A percentile compares a stretch with the other conserved stretches of the same genome.
These are phyloP conservation scores for Pseudocercospora macadamiae DNA, from an alignment of 2,329 filamentous ascomycete genomes.

Conservation along the genomic window DNA sequence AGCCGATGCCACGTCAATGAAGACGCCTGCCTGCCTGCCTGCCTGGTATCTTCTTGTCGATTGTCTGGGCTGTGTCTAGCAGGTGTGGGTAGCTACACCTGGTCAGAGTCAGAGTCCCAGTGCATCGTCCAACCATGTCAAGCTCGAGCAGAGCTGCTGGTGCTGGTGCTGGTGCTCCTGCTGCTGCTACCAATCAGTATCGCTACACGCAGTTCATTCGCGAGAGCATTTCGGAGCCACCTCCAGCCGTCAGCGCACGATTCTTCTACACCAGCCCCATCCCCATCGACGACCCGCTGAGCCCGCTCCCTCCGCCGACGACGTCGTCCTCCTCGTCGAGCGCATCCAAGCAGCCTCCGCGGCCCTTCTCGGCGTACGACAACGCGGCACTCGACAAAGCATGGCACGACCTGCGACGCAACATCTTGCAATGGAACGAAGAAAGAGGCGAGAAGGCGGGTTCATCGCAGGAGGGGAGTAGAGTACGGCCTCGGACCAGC, in stretches of 20 bases:
- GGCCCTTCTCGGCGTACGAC: constrained; percentile 44
- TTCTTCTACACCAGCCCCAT: constrained; percentile 44
- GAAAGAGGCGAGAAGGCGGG: constrained; percentile 40
- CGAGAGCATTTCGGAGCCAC: constrained; percentile 42
- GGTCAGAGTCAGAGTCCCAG: neutral
- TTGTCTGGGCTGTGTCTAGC: no score
- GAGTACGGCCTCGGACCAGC: constrained; percentile 23
- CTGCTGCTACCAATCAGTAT: constrained; percentile 20
- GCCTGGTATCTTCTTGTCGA: no score
- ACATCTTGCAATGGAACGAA: constrained; percentile 40
- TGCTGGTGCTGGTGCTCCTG: no score
- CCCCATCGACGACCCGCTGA: constrained; percentile 45
- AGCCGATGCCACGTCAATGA: constrained; percentile 17
- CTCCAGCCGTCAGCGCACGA: constrained; percentile 39
- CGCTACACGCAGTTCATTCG: constrained; percentile 44
- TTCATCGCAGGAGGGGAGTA: constrained; percentile 22
- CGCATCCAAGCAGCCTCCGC: constrained; percentile 34
- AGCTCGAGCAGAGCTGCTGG: constrained; percentile 10
- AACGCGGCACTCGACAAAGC: constrained; percentile 41
- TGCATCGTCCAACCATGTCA: constrained; percentile 5
- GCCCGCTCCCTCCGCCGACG: constrained; percentile 40
- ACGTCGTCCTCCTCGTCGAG: constrained; percentile 26
- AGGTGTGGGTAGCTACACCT: neutral
- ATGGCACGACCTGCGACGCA: constrained; percentile 40
- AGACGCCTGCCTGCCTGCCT: no score